Conservation (phyloP, 2,329 filamentous ascomycete genomes). For the Didymosphaeria variabile region DNA sequence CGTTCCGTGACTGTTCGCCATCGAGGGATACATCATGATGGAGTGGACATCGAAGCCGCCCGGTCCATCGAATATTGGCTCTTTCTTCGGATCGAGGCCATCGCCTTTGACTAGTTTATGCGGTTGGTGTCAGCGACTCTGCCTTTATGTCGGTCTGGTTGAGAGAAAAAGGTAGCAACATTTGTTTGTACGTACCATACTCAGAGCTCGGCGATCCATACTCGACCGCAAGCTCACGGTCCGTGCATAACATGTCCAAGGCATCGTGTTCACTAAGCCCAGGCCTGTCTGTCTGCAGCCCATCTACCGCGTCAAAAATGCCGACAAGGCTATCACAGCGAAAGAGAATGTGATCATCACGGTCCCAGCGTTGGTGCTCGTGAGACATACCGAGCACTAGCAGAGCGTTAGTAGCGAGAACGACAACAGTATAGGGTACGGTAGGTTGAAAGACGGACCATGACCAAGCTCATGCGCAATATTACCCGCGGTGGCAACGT, state of each 20-base stretch:
- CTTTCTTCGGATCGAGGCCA: neutral
- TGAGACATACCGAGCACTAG: conserved; percentile 14
- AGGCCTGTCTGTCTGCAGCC: neutral
- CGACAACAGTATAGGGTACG: too few relatives aligned
- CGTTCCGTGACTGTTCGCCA: neutral
- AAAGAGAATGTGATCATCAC: conserved; percentile 2
- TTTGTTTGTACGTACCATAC: neutral
- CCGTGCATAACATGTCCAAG: neutral
- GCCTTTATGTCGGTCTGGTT: too few relatives aligned
- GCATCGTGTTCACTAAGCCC: neutral
- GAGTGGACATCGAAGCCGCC: conserved; percentile 15
- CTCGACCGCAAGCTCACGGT: neutral
- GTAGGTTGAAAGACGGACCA: neutral
- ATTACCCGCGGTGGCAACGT: neutral
- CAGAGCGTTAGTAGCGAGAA: neutral
- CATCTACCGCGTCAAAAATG: neutral
- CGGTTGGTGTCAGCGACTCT: too few relatives aligned
- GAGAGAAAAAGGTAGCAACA: too few relatives aligned
- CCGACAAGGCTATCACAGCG: neutral
- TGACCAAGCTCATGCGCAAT: conserved; percentile 3
- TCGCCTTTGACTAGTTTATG: neutral
- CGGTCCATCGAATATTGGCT: conserved; percentile 6
- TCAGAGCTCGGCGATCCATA: neutral
- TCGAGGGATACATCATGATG: conserved; percentile 18
- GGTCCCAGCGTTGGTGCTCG: conserved; percentile 15